These are phyloP conservation scores for Aspergillus nomiae DNA, from an alignment of 2,329 filamentous ascomycete species.

Conservation along the genomic window DNA sequence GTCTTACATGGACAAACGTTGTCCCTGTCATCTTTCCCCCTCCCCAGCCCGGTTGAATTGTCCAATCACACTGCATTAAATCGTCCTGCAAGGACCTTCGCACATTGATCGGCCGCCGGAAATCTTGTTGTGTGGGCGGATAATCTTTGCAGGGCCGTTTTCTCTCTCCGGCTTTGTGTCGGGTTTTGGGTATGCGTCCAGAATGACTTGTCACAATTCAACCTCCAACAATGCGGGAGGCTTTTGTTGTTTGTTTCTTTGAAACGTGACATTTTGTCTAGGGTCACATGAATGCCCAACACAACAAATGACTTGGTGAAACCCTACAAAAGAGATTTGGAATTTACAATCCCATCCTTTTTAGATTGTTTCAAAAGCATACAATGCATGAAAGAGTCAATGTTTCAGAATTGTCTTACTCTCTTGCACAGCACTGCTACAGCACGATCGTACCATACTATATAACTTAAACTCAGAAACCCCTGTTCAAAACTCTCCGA, in stretches of 20 bases:
- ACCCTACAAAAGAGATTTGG: not conserved
- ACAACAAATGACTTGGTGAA: not conserved
- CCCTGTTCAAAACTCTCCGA: not conserved
- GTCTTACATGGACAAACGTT: constrained; percentile 20
- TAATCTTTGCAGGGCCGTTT: not conserved
- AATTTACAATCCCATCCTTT: not conserved
- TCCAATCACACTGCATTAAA: not conserved
- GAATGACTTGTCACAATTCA: not conserved
- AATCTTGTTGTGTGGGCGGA: not conserved
- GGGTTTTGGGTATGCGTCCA: not conserved
- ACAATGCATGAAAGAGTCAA: not conserved
- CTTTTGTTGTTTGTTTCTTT: not conserved
- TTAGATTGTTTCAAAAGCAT: not conserved
- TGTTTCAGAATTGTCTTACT: too few relatives aligned
- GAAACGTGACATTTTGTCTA: not conserved
- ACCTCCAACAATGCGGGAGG: not conserved
- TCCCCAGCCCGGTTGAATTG: constrained; percentile 7
- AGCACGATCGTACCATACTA: too few relatives aligned
- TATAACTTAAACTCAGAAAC: not conserved
- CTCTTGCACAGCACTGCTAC: too few relatives aligned
- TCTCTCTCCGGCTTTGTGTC: not conserved
- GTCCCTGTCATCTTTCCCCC: constrained; percentile 1
- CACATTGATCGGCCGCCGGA: not conserved
- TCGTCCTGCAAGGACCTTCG: not conserved
- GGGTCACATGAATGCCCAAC: not conserved